Evolutionary conservation across 192 early-diverging fungal genomes (phyloP).

Genomic region (Mortierella alpina): DNA sequence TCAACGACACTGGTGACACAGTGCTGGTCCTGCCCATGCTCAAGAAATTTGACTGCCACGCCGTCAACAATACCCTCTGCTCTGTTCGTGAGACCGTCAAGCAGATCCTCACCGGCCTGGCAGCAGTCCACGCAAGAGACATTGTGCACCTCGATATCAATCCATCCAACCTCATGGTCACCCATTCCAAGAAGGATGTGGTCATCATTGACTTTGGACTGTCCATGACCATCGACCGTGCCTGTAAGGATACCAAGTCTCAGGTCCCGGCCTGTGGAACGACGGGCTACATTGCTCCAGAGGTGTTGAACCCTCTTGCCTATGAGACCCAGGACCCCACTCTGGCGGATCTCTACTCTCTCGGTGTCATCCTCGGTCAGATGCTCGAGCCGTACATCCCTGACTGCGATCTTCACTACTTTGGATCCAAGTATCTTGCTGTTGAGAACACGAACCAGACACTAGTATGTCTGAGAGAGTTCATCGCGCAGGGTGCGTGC

Average conservation of each 20-base stretch:
- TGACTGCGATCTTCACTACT: constrained; percentile 70
- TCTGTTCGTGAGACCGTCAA: constrained; percentile 59
- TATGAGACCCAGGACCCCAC: constrained; percentile 51
- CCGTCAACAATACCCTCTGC: constrained; percentile 62
- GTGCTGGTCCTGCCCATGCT: constrained; percentile 75
- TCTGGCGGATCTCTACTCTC: constrained; percentile 74
- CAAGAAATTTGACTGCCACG: constrained; percentile 55
- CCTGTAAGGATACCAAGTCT: constrained; percentile 8
- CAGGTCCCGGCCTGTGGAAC: constrained; percentile 66
- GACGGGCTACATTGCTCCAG: constrained; percentile 80
- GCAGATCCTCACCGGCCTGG: constrained; percentile 67
- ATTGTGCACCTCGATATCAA: constrained; percentile 79
- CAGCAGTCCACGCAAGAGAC: constrained; percentile 68
- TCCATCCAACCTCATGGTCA: constrained; percentile 70
- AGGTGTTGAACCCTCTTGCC: constrained; percentile 54
- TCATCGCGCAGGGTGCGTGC: constrained; percentile 35
- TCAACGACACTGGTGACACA: constrained; percentile 66
- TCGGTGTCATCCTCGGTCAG: constrained; percentile 81
- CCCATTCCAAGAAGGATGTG: constrained; percentile 60
- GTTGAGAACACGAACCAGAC: constrained; percentile 52
- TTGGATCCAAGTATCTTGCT: constrained; percentile 71
- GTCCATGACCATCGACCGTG: constrained; percentile 56
- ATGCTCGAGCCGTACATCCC: constrained; percentile 82
- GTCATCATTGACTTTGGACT: constrained; percentile 85
- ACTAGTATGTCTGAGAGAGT: constrained; percentile 33